phyloP scores from a whole-genome alignment of 208 protist species.

The Leishmania tarentolae region DNA sequence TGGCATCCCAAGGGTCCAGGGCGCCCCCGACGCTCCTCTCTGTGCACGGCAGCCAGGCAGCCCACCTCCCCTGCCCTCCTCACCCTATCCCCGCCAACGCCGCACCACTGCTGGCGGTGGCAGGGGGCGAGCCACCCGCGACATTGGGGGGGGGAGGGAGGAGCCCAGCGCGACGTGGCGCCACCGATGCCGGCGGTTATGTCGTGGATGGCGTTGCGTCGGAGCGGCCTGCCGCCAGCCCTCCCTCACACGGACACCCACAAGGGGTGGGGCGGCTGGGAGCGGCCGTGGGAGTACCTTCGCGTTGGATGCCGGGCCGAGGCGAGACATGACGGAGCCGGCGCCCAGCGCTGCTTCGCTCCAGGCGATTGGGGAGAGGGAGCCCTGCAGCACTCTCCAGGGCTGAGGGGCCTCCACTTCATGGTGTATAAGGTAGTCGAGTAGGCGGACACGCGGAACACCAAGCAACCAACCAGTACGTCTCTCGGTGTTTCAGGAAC shows the following conservation, averaged over 20 bases:
- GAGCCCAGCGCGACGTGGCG: neutral
- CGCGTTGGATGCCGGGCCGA: too few relatives aligned
- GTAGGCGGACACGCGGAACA: neutral
- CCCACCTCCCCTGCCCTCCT: neutral
- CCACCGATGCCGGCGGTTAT: neutral
- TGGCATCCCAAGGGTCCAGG: neutral
- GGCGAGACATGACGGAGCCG: too few relatives aligned
- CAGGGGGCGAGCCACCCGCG: neutral
- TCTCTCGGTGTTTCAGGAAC: neutral
- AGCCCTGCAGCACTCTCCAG: too few relatives aligned
- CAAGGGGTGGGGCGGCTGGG: too few relatives aligned
- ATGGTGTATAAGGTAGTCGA: neutral
- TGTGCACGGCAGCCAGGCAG: neutral
- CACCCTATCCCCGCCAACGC: neutral
- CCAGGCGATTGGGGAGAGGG: too few relatives aligned
- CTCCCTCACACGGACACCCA: neutral
- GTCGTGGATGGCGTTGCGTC: neutral
- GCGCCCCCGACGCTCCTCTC: neutral
- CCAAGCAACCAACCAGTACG: neutral
- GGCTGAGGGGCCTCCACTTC: neutral
- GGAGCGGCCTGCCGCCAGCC: neutral
- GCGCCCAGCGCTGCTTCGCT: neutral
- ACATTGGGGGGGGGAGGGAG: neutral
- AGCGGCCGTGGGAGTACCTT: too few relatives aligned
- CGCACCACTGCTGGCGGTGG: neutral